These are phyloP conservation scores for Diospyros lotus DNA, from an alignment of 148 eudicot genomes.

Conservation along the genomic window DNA sequence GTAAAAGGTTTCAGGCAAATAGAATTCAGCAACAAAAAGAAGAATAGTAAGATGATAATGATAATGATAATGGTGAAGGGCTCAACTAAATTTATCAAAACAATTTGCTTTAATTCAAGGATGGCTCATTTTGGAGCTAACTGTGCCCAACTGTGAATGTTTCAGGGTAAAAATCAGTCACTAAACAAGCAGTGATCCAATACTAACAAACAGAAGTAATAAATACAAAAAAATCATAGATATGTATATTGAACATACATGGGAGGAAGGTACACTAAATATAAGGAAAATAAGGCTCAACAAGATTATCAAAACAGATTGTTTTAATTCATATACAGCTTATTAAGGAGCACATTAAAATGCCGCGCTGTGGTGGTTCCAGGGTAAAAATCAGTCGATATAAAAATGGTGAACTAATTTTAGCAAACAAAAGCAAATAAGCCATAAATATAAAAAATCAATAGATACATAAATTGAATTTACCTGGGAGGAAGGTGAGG, in stretches of 20 bases:
- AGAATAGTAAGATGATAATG: not conserved
- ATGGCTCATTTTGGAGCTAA: not conserved
- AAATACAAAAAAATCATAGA: not conserved
- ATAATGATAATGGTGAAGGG: not conserved
- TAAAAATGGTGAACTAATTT: not conserved
- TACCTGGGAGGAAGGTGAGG: constrained; percentile 88
- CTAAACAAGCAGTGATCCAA: not conserved
- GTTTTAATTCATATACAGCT: not conserved
- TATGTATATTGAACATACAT: constrained; percentile 30
- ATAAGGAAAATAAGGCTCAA: no score
- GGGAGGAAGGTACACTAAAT: constrained; percentile 52
- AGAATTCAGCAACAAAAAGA: not conserved
- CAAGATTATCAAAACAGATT: not conserved
- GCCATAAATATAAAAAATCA: not conserved
- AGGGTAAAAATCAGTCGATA: not conserved
- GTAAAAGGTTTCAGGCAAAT: not conserved
- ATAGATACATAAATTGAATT: not conserved
- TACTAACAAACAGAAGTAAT: not conserved
- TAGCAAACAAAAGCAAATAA: not conserved
- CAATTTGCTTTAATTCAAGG: not conserved
- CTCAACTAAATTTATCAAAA: not conserved
- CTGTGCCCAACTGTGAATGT: not conserved
- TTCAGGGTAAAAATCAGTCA: not conserved
- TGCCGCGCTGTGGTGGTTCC: not conserved
- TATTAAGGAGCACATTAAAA: not conserved